A percentile compares a stretch with the other conserved stretches of the same genome.
Evolutionary conservation across 2,329 filamentous ascomycete species (phyloP).

Genomic region (Dactylella cylindrospora): DNA sequence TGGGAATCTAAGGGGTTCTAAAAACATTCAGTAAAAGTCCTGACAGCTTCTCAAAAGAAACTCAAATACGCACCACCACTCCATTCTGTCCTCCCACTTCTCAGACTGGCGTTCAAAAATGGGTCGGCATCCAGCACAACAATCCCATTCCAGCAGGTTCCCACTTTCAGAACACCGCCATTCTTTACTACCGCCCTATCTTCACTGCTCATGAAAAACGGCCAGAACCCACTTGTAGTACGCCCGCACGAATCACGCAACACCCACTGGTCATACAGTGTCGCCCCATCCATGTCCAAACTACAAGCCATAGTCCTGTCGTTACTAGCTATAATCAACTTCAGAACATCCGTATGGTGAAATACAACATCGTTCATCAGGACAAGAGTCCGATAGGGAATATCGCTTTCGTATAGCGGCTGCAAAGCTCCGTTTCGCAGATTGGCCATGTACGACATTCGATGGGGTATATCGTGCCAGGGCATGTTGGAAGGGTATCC

Average conservation of each 20-base stretch:
- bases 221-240: constrained; percentile 27
- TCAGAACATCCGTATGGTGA: constrained; percentile 26
- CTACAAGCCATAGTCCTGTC: constrained; percentile 30
- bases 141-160: constrained; percentile 42
- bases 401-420: constrained; percentile 23
- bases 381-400: constrained; percentile 17
- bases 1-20: constrained; percentile 30
- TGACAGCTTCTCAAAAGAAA: not conserved
- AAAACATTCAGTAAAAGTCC: constrained; percentile 1
- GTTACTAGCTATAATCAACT: constrained; percentile 23
- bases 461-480: constrained; percentile 26
- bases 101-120: constrained; percentile 25
- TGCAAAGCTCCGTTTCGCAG: constrained; percentile 32
- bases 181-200: constrained; percentile 13
- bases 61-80: constrained; percentile 5
- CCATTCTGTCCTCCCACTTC: constrained; percentile 4
- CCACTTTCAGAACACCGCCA: constrained; percentile 25
- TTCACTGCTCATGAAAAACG: constrained; percentile 22
- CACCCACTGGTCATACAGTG: constrained; percentile 38
- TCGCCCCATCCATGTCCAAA: constrained; percentile 29
- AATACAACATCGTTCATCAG: constrained; percentile 38
- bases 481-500: constrained; percentile 34
- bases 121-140: constrained; percentile 27
- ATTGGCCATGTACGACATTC: constrained; percentile 39
- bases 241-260: constrained; percentile 29